Conservation (phyloP, 768 basidiomycete species). For the Suillus alpinus region DNA sequence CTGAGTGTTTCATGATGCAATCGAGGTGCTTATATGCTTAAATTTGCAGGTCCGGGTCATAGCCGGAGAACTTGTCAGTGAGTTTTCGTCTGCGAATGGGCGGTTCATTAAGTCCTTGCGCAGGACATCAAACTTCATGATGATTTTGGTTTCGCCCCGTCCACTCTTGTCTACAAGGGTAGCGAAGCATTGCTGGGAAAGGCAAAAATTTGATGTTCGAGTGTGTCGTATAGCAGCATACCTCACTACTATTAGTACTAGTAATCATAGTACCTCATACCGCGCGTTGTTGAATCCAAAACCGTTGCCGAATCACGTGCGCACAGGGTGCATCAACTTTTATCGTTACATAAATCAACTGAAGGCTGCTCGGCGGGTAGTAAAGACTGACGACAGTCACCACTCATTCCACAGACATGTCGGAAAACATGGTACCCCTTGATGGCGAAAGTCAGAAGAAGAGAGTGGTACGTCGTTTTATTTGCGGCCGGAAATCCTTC, state of each 20-base stretch:
- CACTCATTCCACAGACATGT: slow-evolving; percentile 20
- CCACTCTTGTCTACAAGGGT: slow-evolving; percentile 76
- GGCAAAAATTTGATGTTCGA: slow-evolving; percentile 49
- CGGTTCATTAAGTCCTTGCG: slow-evolving; percentile 10
- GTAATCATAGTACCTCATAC: neutral
- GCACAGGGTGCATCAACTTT: neutral
- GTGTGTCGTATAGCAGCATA: neutral
- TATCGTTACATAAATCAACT: neutral
- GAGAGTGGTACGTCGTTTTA: slow-evolving; percentile 67
- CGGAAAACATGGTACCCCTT: slow-evolving; percentile 52
- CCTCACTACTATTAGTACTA: neutral
- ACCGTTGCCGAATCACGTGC: neutral
- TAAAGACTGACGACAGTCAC: neutral
- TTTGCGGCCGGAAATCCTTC: slow-evolving; percentile 4
- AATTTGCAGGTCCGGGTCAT: slow-evolving; percentile 71
- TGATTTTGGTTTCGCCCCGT: slow-evolving; percentile 85
- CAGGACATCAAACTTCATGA: slow-evolving; percentile 68
- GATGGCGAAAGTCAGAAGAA: slow-evolving; percentile 77
- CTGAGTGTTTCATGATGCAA: neutral
- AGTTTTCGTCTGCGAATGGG: slow-evolving; percentile 3
- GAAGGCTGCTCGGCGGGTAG: neutral
- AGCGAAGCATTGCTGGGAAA: slow-evolving; percentile 61
- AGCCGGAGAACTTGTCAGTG: slow-evolving; percentile 73
- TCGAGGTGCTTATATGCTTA: slow-evolving; percentile 7
- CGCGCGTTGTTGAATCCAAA: neutral